Base-by-base conservation (phyloP, 306 rosid species). In the Potentilla sterilis region DNA sequence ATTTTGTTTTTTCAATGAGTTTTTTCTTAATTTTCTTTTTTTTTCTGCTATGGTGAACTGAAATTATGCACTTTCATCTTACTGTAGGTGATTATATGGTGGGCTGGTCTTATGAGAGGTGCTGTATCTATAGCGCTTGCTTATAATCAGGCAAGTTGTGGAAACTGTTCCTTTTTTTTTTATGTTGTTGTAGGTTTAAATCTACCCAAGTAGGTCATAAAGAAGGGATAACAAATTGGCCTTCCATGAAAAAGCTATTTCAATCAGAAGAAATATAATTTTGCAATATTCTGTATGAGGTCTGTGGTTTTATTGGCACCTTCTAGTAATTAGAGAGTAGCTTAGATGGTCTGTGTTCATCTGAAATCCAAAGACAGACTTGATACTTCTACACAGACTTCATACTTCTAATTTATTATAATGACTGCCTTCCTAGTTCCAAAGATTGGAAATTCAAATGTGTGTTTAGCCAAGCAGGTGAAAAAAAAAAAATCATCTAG, bases 71-170 rank as follows among this genome's bases (percentile, higher is more conserved):
- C 63, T 28, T 41, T 52, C 66, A 67, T 74, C 69, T 49, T 73
- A 34, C 21, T 57, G 69, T 77, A 96, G 99, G 86, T 96, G 75
- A 80, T 89, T 70, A 87, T 92, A 74, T 96, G 99, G 99, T 92
- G 98, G 99, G 99, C 99, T 84, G 99, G 99, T 79, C 99, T 96
- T 77, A 96, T 96, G 98, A 90, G 99, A 87, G 99, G 99, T 70
- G 97, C 99, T 64, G 99, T 96, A 74, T 96, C 99, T 49, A 89
- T 96, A 78, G 99, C 99, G 40, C 96, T 96, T 5, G 98, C 99
- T 65, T 96, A 96, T 80, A 91, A 96, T 90, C 92, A 96, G 98
- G 99, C 90, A 76, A 49, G 81, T 75, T 68, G 73, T 24, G 15
- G 67, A 72, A 67, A 65, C 5, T 42, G 51, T 64, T 59, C 9